Evolutionary conservation across 139 green algal genomes (phyloP), one percentile per base, ranked within the genome.

Genomic region (Micractinium sp.): DNA sequence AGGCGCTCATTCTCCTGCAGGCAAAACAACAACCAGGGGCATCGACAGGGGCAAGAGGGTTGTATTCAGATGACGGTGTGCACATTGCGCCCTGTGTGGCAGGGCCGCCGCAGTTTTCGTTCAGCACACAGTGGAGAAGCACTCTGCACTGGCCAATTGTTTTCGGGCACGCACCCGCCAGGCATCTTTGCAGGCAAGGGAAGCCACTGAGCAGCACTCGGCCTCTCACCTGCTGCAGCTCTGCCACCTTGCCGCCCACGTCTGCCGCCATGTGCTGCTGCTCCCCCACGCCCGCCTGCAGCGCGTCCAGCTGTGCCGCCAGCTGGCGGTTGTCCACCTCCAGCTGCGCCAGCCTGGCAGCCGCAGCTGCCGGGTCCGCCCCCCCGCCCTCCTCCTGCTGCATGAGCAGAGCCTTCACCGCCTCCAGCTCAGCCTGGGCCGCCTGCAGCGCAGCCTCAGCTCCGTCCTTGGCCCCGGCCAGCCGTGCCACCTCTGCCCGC

Each of bases 381-480:
- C n/a, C 12, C 0, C 27, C 84, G 84, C 38, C 75, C 27, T 23
- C 83, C 85, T 92, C 91, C 90, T 93, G 88, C 41, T 83, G 83
- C 63, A 82, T 39, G 12, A 89, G 88, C 79, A 88, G 61, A 3
- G 36, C 63, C 85, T 94, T 93, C 35, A 95, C 87, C 25, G 88
- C 53, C 19, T 76, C 73, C 61, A 96, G 91, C 87, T 95, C 94
- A 22, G 83, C 56, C 76, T 93, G 82, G 27, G 94, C 92, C 29
- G 87, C 91, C 75, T 92, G 88, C 53, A 95, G 94, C 82, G 90
- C 93, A 60, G 92, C 88, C 13, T 92, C 71, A 0, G 81, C 81
- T 2, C 25, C 38, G 27, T 88, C 33, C 23, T 47, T 3, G 0
- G 63, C 47, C 9, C 47, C 67, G 27, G 56, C 33, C 39, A 90